phyloP scores from a whole-genome alignment of 331 rosid genomes.

The Dryas integrifolia region DNA sequence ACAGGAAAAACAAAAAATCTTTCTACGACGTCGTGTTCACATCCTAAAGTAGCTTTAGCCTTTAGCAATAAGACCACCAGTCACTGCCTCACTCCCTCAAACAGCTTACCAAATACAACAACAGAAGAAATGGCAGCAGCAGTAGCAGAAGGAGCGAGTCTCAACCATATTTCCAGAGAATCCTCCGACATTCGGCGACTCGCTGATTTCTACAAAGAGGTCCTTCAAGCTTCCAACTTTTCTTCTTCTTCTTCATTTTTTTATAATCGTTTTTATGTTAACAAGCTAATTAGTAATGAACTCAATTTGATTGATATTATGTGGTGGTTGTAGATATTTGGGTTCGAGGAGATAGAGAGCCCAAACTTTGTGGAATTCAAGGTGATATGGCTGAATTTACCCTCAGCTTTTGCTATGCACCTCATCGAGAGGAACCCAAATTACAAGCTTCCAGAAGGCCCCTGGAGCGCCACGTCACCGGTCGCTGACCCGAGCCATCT shows the following conservation, averaged over 20 bases:
- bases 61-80: not conserved
- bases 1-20: no score
- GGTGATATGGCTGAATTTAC: slow-evolving; percentile 68
- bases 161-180: slow-evolving; percentile 70
- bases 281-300: not conserved
- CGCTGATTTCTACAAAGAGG: slow-evolving; percentile 74
- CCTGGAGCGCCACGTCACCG: slow-evolving; percentile 64
- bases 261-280: not conserved
- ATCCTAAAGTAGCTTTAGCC: no score
- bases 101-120: not conserved
- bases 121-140: slow-evolving; percentile 41
- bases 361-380: slow-evolving; percentile 61
- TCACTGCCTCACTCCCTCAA: not conserved
- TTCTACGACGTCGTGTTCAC: no score
- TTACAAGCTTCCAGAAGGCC: slow-evolving; percentile 76
- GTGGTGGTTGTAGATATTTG: slow-evolving; percentile 48
- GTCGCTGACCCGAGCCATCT: slow-evolving; percentile 65
- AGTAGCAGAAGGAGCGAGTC: slow-evolving; percentile 37
- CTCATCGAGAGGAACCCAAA: slow-evolving; percentile 65
- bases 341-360: slow-evolving; percentile 67
- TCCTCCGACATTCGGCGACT: slow-evolving; percentile 61
- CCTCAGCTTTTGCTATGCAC: slow-evolving; percentile 50
- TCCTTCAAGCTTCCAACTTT: not conserved
- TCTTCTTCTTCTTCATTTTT: not conserved
- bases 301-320: not conserved